Percentiles rank a stretch among this genome's conserved stretches.
Evolutionary conservation across 2,329 filamentous ascomycete species (phyloP).

Genomic region (Colletotrichum nymphaeae): DNA sequence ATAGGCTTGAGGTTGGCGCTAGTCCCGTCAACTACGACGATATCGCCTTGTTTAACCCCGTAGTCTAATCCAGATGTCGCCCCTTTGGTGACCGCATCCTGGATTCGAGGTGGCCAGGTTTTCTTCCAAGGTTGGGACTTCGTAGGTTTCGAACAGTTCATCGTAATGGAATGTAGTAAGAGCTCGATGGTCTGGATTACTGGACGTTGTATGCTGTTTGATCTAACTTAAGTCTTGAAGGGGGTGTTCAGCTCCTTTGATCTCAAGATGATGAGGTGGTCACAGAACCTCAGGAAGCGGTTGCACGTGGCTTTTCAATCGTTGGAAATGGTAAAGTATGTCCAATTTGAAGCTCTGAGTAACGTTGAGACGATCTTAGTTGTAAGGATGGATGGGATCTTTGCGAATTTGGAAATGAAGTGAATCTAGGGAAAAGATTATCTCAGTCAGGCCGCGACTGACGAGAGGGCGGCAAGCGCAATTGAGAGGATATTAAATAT

Average conservation of each 20-base stretch:
- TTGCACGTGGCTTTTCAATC: neutral
- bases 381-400: too few species aligned
- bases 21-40: constrained; percentile 18
- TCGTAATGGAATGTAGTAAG: neutral
- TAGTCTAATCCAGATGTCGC: neutral
- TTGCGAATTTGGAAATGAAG: too few species aligned
- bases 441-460: too few species aligned
- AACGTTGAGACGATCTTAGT: neutral
- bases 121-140: constrained; percentile 18
- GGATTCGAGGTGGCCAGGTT: constrained; percentile 9
- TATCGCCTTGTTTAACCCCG: neutral
- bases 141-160: neutral
- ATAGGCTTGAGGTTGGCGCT: neutral
- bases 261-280: neutral
- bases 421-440: too few species aligned
- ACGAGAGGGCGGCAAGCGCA: too few species aligned
- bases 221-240: neutral
- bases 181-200: neutral
- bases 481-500: too few species aligned
- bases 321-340: neutral
- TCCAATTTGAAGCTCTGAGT: neutral
- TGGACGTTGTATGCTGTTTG: neutral
- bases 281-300: neutral
- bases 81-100: neutral
- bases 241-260: neutral